These are phyloP conservation scores for Daedalea quercina DNA, from an alignment of 768 basidiomycete genomes.

Conservation along the genomic window DNA sequence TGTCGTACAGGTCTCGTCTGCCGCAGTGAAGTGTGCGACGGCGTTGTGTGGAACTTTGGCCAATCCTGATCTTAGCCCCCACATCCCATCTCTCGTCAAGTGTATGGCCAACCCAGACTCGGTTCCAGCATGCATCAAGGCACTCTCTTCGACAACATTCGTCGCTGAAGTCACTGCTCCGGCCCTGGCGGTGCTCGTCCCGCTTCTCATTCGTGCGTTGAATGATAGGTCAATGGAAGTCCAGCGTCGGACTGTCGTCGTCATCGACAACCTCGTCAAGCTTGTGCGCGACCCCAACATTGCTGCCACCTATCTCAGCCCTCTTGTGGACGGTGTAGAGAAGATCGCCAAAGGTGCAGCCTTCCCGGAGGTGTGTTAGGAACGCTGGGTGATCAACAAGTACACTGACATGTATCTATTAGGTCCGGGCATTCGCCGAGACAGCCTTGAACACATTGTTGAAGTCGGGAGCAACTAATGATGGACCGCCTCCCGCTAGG, in stretches of 20 bases:
- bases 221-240: constrained; percentile 97
- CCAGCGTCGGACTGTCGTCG: constrained; percentile 89
- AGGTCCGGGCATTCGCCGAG: constrained; percentile 91
- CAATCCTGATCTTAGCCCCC: constrained; percentile 87
- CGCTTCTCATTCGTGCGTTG: constrained; percentile 82
- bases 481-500: constrained; percentile 57
- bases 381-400: constrained; percentile 3
- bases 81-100: constrained; percentile 84
- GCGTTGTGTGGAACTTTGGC: constrained; percentile 85
- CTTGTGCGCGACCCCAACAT: constrained; percentile 88
- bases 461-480: constrained; percentile 78
- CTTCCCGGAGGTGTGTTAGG: constrained; percentile 76
- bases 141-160: constrained; percentile 90
- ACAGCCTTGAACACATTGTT: constrained; percentile 73
- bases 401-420: constrained; percentile 1
- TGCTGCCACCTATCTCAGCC: constrained; percentile 82
- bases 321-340: constrained; percentile 85
- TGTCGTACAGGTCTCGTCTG: constrained; percentile 66
- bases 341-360: constrained; percentile 87
- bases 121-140: constrained; percentile 90
- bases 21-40: constrained; percentile 86
- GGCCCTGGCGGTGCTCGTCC: constrained; percentile 93
- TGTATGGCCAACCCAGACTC: constrained; percentile 90
- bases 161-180: constrained; percentile 96
- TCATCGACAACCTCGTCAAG: constrained; percentile 95